Percentiles rank a stretch among this genome's conserved stretches.
Evolutionary conservation across 257 asterid genomes (phyloP).

Genomic region (Petunia secreta): DNA sequence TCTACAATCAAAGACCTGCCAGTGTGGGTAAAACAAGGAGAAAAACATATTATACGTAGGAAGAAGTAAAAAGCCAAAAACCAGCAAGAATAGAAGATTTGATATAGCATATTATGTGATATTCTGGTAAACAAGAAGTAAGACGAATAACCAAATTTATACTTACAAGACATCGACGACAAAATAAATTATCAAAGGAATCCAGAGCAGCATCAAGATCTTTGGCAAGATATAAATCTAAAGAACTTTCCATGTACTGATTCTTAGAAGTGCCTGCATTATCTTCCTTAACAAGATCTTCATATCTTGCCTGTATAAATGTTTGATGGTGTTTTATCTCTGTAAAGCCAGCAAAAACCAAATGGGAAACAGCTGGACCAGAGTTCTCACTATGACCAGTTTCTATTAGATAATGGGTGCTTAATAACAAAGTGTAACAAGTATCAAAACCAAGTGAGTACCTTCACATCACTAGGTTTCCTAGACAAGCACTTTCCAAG

Average conservation of each 20-base stretch:
- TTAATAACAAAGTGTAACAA: slow-evolving; percentile 30
- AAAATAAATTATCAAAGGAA: slow-evolving; percentile 94
- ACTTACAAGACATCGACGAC: slow-evolving; percentile 96
- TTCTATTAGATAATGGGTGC: slow-evolving; percentile 39
- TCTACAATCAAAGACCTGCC: slow-evolving; percentile 95
- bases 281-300: slow-evolving; percentile 60
- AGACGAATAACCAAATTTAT: slow-evolving; percentile 29
- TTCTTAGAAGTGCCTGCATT: slow-evolving; percentile 40
- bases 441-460: slow-evolving; percentile 41
- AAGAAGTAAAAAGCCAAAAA: not conserved
- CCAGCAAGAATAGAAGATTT: not conserved
- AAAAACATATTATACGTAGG: not conserved
- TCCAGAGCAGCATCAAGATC: slow-evolving; percentile 96
- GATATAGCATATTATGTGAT: not conserved
- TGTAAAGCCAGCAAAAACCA: slow-evolving; percentile 31
- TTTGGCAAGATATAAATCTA: slow-evolving; percentile 75
- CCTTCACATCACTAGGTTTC: slow-evolving; percentile 82
- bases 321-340: slow-evolving; percentile 53
- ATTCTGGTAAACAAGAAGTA: not conserved
- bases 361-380: slow-evolving; percentile 59
- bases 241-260: slow-evolving; percentile 56
- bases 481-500: slow-evolving; percentile 77
- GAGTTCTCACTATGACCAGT: slow-evolving; percentile 72
- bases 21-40: slow-evolving; percentile 30
- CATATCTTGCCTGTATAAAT: slow-evolving; percentile 95